These are phyloP conservation scores for Ogataea trehaloabstinens DNA, from an alignment of 805 yeast genomes.

Conservation along the genomic window DNA sequence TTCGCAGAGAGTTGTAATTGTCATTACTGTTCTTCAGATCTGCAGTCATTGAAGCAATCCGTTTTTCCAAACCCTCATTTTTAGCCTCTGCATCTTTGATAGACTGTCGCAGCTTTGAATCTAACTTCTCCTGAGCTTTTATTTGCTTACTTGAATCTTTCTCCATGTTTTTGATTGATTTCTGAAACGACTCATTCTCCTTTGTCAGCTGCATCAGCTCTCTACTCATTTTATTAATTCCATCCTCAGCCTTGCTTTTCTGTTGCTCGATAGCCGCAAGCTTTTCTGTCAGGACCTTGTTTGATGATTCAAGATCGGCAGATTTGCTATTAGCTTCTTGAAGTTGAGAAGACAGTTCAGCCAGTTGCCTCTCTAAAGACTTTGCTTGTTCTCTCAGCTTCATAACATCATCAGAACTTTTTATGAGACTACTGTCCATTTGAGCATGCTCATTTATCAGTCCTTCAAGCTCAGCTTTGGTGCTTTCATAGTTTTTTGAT, in stretches of 20 bases:
- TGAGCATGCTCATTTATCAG: constrained; percentile 29
- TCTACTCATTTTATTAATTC: constrained; percentile 85
- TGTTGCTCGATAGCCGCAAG: constrained; percentile 32
- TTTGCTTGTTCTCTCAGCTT: constrained; percentile 20
- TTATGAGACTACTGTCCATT: constrained; percentile 18
- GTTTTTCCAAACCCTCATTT: constrained; percentile 21
- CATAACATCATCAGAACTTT: constrained; percentile 26
- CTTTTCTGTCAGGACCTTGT: constrained; percentile 30
- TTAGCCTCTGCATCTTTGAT: constrained; percentile 21
- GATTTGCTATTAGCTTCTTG: constrained; percentile 22
- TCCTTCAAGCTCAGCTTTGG: constrained; percentile 33
- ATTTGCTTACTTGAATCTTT: constrained; percentile 35
- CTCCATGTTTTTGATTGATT: constrained; percentile 40
- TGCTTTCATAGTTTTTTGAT: constrained; percentile 22
- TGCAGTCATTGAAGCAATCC: constrained; percentile 10
- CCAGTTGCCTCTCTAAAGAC: constrained; percentile 36
- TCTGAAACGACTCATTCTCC: constrained; percentile 52
- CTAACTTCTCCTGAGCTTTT: constrained; percentile 35
- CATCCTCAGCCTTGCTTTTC: constrained; percentile 65
- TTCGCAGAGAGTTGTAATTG: constrained; percentile 26
- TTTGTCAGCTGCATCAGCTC: constrained; percentile 69
- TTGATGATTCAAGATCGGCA: constrained; percentile 16
- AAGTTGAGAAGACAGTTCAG: constrained; percentile 15
- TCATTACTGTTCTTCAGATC: constrained; percentile 23
- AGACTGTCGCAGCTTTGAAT: constrained; percentile 24